A percentile compares a stretch with the other conserved stretches of the same genome.
These are phyloP conservation scores for Melastoma malabathricum DNA, from an alignment of 345 rosid genomes.

Conservation along the genomic window DNA sequence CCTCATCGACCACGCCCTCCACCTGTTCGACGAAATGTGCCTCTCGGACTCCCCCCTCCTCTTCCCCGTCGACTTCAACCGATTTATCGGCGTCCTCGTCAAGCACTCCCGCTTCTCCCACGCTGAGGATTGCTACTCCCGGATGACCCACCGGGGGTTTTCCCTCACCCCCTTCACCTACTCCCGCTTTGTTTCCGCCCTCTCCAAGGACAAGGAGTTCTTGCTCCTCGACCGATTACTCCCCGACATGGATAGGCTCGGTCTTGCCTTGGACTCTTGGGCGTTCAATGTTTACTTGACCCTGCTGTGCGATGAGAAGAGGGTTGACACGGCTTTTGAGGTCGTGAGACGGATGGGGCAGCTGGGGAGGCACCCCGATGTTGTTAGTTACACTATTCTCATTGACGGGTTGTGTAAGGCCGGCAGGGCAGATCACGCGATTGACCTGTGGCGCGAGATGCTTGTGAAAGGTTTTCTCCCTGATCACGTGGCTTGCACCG, in stretches of 20 bases:
- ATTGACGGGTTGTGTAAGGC: conserved; percentile 55
- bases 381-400: conserved; percentile 68
- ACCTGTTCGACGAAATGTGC: conserved; percentile 87
- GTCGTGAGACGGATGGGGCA: conserved; percentile 38
- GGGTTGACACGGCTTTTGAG: conserved; percentile 42
- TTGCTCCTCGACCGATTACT: conserved; percentile 41
- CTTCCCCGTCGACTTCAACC: conserved; percentile 67
- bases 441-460: conserved; percentile 61
- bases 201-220: conserved; percentile 50
- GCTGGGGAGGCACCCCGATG: conserved; percentile 75
- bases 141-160: conserved; percentile 57
- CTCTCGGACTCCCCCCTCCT: conserved; percentile 65
- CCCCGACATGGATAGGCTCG: conserved; percentile 55
- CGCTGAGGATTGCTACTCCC: conserved; percentile 45
- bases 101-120: conserved; percentile 49
- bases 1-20: conserved; percentile 57
- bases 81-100: conserved; percentile 72
- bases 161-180: conserved; percentile 74
- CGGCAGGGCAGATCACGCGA: conserved; percentile 35
- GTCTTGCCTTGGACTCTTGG: conserved; percentile 64
- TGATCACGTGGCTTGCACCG: conserved; percentile 46
- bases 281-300: conserved; percentile 64
- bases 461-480: conserved; percentile 41
- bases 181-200: conserved; percentile 83
- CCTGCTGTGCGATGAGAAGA: conserved; percentile 48